phyloP scores from a whole-genome alignment of 371 early-diverging fungal species.

The Haplosporangium sp. region DNA sequence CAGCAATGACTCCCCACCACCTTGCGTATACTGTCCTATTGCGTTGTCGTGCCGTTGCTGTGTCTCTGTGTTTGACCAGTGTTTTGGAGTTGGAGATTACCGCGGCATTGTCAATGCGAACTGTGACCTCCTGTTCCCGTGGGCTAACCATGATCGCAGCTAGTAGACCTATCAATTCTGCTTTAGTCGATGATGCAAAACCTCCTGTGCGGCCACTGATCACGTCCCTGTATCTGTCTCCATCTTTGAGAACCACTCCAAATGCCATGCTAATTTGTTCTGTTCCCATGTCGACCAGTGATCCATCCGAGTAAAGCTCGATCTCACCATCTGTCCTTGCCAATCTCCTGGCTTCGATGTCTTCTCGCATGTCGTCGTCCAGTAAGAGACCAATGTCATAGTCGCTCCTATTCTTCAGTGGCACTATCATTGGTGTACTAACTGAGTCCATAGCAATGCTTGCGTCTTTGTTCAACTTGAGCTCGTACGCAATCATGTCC shows the following conservation, averaged over 20 bases:
- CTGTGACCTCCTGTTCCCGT: background rate
- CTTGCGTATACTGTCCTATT: background rate
- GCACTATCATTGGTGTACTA: no score
- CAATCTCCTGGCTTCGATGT: no score
- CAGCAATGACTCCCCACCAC: conserved; percentile 4
- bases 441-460: no score
- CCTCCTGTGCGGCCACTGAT: conserved; percentile 1
- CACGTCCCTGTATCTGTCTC: background rate
- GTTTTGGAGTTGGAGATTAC: conserved; percentile 1
- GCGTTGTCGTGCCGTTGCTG: background rate
- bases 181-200: conserved; percentile 13
- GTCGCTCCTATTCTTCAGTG: no score
- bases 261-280: conserved; percentile 1
- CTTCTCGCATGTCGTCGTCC: no score
- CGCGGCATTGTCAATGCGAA: conserved; percentile 9
- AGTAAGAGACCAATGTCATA: no score
- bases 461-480: no score
- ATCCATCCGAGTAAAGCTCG: conserved; percentile 10
- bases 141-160: conserved; percentile 11
- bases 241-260: background rate
- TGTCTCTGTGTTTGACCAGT: background rate
- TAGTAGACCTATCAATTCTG: conserved; percentile 14
- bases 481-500: no score
- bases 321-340: background rate
- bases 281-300: background rate